Evolutionary conservation across 176 grass and related monocot species (phyloP), one percentile per base, ranked within the genome.

Genomic region (Calamus simplicifolius): DNA sequence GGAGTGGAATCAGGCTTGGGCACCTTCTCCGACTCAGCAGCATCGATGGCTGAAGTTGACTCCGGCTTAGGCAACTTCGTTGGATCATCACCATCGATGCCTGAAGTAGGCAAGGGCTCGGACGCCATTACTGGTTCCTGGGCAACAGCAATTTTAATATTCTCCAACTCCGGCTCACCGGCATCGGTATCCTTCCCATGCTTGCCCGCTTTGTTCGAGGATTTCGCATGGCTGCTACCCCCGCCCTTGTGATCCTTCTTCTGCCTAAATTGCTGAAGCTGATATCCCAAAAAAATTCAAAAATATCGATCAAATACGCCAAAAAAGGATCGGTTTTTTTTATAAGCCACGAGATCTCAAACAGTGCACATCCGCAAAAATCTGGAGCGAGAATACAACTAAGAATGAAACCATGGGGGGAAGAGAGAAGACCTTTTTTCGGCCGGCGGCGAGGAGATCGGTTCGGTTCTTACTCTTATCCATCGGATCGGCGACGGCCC

Each of bases 251-350:
- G 79, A 50, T 82, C 83, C 77, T 96, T 97, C 84, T 97, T 97
- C 87, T 97, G 90, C 72, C 84, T 88, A 73, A 80, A 97, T 79
- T 88, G 93, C 54, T 87, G 93, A 55, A 97, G 69, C 93, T 97
- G 67, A 43, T 43, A 43, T 43, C 35, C 35, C 35, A 2, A 35
- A 35, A 63, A 6, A n/a, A 31, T 19, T 60, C 13, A 62, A 83
- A 70, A 51, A 67, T 19, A 21, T 18, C 65, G 65, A 69, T 68
- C 80, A 56, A 76, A 73, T 27, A 4, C 13, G 0, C 15, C 7
- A 15, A 4, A 61, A 57, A 72, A 43, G 12, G 6, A 43, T 10
- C 12, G 35, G 7, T 43, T 43, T 43, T 43, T 43, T 43, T 43
- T 43, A 43, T 43, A 43, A 43, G 2, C 35, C 8, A 43, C 12